Evolutionary conservation across 768 basidiomycete genomes (phyloP), one percentile per base, ranked within the genome.

Genomic region (Mycena kentingensis): DNA sequence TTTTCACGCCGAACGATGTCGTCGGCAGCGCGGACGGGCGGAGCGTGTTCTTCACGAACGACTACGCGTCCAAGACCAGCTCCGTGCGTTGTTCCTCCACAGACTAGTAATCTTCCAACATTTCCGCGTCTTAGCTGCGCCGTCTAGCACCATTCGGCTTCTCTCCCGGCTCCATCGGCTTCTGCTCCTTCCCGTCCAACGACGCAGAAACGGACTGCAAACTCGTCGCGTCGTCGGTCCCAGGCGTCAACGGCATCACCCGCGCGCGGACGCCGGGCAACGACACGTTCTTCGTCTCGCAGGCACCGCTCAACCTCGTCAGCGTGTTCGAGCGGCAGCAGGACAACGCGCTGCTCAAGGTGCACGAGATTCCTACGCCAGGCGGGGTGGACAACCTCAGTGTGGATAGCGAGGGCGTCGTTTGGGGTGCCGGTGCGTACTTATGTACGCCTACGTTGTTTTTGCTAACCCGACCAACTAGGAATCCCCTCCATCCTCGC

Each of bases 31-130:
- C 79, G 3, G 83, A 88, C 56, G 85, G 85, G 24, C 71, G 77
- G 53, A 80, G 78, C 32, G 82, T 90, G 51, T 82, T 81, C 64
- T 80, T 89, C 63, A 86, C 87, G 26, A 91, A 90, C 60, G 85
- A 88, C 53, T 75, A 83, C 55, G 71, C 73, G 18, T 62, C 62
- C 34, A 88, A 86, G 70, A 67, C 74, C 18, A 78, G 83, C 44
- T 55, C 73, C 46, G 86, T 87, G 62, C 43, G 83, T 67, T 26
- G 36, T 38, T 28, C 32, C 50, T 28, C 27, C 51, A 50, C 56
- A 46, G 48, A 10, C n/a, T 34, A 15, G 11, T n/a, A n/a, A 26
- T 25, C 36, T 15, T 15, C 42, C 49, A 28, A 38, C 11, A 39
- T 39, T 48, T 32, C 27, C 10, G 10, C 18, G 45, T 18, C 39